phyloP scores from a whole-genome alignment of 2,329 filamentous ascomycete genomes.

The Zymoseptoria crescenta region DNA sequence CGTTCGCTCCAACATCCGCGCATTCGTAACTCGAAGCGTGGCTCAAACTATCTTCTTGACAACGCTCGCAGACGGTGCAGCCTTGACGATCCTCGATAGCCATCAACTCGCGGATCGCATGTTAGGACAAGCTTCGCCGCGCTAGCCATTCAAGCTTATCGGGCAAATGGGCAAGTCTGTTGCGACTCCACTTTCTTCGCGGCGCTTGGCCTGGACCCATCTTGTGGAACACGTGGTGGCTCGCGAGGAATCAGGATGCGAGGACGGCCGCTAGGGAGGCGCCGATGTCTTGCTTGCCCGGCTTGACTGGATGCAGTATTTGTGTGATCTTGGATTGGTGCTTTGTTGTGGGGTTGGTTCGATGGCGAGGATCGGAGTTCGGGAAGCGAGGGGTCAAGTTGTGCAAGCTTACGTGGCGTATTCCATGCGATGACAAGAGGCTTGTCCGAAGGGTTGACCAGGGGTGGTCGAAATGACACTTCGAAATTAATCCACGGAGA shows the following conservation, averaged over 20 bases:
- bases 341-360: neutral
- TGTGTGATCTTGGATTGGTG: neutral
- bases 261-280: neutral
- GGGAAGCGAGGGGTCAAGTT: neutral
- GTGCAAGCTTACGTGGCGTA: neutral
- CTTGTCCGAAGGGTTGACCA: neutral
- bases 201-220: neutral
- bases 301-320: neutral
- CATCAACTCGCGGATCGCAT: neutral
- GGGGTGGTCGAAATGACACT: neutral
- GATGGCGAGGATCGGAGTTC: neutral
- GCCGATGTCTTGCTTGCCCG: neutral
- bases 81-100: neutral
- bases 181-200: neutral
- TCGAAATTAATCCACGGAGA: neutral
- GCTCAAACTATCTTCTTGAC: neutral
- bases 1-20: too few relatives aligned
- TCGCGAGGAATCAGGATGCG: neutral
- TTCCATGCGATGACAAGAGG: neutral
- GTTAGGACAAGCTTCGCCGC: neutral
- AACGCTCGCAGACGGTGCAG: neutral
- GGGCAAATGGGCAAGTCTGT: neutral
- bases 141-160: neutral
- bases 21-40: neutral
- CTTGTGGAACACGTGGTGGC: neutral